A percentile compares a stretch with the other conserved stretches of the same genome.
Evolutionary conservation across 179 eudicot genomes (phyloP).

Genomic region (Camellia oleifera): DNA sequence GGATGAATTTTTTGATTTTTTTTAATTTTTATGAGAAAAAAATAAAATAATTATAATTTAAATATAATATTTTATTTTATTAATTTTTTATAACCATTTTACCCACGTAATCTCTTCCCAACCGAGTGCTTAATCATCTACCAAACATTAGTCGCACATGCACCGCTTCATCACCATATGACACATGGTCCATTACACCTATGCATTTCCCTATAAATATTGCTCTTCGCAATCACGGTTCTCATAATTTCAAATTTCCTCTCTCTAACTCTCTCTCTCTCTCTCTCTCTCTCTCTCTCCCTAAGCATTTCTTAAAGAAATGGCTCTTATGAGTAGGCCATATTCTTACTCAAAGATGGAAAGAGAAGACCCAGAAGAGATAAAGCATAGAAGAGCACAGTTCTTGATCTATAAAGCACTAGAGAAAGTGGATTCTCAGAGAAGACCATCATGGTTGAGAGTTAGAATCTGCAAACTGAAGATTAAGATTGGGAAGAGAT

Average conservation of each 20-base stretch:
- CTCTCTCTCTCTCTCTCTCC: background rate
- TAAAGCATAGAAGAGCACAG: conserved; percentile 50
- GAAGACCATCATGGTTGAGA: conserved; percentile 40
- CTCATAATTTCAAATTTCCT: background rate
- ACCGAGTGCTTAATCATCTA: background rate
- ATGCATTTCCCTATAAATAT: background rate
- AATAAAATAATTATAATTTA: no score
- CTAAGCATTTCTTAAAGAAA: background rate
- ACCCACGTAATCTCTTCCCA: background rate
- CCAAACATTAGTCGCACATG: background rate
- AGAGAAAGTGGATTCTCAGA: conserved; percentile 39
- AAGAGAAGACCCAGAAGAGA: conserved; percentile 60
- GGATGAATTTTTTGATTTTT: no score
- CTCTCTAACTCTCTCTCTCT: background rate
- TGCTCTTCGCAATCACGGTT: background rate
- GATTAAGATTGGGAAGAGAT: conserved; percentile 65
- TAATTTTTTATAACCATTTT: no score
- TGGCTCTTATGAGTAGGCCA: conserved; percentile 25
- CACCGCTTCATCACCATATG: background rate
- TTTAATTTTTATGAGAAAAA: no score
- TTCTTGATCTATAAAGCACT: conserved; percentile 70
- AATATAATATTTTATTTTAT: no score
- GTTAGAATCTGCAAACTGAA: conserved; percentile 58
- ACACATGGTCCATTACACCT: background rate
- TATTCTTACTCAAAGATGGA: conserved; percentile 56